Conservation (phyloP, 345 rosid genomes). For the Capsella bursapastoris region DNA sequence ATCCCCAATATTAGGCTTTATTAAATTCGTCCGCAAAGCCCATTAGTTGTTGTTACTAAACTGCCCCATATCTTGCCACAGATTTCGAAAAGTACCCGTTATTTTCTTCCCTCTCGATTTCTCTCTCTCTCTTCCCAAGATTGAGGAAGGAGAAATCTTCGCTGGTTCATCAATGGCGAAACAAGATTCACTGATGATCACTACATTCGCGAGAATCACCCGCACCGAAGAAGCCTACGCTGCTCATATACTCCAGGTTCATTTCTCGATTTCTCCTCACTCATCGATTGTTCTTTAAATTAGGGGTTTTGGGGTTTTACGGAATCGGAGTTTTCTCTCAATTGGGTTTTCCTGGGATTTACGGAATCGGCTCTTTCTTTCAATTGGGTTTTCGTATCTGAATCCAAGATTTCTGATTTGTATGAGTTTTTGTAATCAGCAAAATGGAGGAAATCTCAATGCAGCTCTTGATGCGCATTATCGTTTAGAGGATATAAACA, state of each 20-base stretch:
- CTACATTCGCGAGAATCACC: too few relatives aligned
- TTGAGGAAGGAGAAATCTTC: background rate
- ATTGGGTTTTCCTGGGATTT: background rate
- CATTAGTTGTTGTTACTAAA: too few relatives aligned
- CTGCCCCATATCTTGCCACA: too few relatives aligned
- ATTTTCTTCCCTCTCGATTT: background rate
- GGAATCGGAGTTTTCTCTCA: background rate
- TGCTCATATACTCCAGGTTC: too few relatives aligned
- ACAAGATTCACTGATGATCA: too few relatives aligned
- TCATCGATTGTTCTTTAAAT: background rate
- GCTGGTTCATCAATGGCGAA: background rate
- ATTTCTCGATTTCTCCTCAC: background rate
- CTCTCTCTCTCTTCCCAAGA: background rate
- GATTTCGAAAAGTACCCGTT: background rate
- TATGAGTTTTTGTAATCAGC: slow-evolving; percentile 45
- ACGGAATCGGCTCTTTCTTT: background rate
- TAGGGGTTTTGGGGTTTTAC: background rate
- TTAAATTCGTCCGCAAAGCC: too few relatives aligned
- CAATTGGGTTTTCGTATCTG: background rate
- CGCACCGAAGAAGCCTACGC: too few relatives aligned
- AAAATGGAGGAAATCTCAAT: slow-evolving; percentile 76
- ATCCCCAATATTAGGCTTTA: too few relatives aligned
- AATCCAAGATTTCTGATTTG: background rate
- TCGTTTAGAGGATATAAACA: slow-evolving; percentile 56
- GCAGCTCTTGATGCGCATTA: slow-evolving; percentile 80